Evolutionary conservation across 2,329 filamentous ascomycete genomes (phyloP).

Genomic region (Cladosporium sp.): DNA sequence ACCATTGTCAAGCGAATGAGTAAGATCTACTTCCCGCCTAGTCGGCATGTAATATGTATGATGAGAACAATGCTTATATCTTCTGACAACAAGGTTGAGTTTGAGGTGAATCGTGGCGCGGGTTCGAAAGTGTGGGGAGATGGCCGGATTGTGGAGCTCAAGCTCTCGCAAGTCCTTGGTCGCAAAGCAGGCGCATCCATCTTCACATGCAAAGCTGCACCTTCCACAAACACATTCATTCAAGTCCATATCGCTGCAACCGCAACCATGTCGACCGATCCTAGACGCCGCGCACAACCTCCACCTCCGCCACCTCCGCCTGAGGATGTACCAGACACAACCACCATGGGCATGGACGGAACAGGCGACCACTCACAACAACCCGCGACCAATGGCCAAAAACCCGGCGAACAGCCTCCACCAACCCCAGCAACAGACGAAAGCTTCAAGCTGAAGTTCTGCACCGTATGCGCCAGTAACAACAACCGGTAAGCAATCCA

Average conservation of each 20-base stretch:
- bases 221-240: neutral
- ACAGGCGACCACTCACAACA: slow-evolving; percentile 15
- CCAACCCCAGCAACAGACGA: slow-evolving; percentile 36
- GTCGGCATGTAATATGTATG: no score
- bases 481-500: slow-evolving; percentile 71
- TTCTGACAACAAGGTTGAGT: no score
- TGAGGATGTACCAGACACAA: slow-evolving; percentile 35
- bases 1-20: no score
- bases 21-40: no score
- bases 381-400: slow-evolving; percentile 21
- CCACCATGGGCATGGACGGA: slow-evolving; percentile 29
- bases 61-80: no score
- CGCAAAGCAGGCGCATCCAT: neutral
- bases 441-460: slow-evolving; percentile 90
- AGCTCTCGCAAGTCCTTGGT: neutral
- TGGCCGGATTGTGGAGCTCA: neutral
- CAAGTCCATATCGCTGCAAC: neutral
- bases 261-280: slow-evolving; percentile 38
- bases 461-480: slow-evolving; percentile 98
- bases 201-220: neutral
- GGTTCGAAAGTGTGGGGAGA: neutral
- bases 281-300: slow-evolving; percentile 43
- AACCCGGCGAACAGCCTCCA: slow-evolving; percentile 12
- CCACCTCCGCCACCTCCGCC: slow-evolving; percentile 47
- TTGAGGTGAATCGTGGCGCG: neutral